These are phyloP conservation scores for Intubia oerlemansii DNA, from an alignment of 2,329 filamentous ascomycete genomes.

Conservation along the genomic window DNA sequence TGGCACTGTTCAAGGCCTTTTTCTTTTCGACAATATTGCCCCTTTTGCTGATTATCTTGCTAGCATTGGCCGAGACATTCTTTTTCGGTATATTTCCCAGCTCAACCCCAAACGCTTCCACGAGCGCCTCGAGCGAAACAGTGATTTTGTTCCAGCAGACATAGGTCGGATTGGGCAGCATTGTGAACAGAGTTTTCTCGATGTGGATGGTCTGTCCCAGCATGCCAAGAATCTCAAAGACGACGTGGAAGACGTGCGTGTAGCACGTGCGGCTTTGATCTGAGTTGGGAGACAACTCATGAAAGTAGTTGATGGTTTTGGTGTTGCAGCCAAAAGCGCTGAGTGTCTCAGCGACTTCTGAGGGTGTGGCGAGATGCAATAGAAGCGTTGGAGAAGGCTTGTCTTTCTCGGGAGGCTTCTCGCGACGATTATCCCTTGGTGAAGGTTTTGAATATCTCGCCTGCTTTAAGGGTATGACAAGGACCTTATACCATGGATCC, in stretches of 20 bases:
- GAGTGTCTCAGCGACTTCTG: slow-evolving; percentile 29
- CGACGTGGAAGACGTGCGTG: slow-evolving; percentile 29
- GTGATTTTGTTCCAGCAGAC: slow-evolving; percentile 28
- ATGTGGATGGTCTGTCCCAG: slow-evolving; percentile 28
- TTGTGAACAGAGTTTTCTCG: slow-evolving; percentile 25
- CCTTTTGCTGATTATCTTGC: too few relatives aligned
- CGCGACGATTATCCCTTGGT: too few relatives aligned
- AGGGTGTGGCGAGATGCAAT: slow-evolving; percentile 25
- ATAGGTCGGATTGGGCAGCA: slow-evolving; percentile 33
- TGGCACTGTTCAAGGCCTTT: too few relatives aligned
- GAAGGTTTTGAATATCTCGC: too few relatives aligned
- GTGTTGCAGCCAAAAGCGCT: slow-evolving; percentile 32
- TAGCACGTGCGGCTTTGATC: slow-evolving; percentile 19
- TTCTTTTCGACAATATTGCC: background rate
- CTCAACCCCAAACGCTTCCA: too few relatives aligned
- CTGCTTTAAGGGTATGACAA: slow-evolving; percentile 12
- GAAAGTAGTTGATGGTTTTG: slow-evolving; percentile 25
- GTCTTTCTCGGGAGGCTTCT: slow-evolving; percentile 19
- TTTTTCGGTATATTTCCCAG: too few relatives aligned
- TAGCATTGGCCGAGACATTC: too few relatives aligned
- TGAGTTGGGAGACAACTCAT: too few relatives aligned
- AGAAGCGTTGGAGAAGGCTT: slow-evolving; percentile 19
- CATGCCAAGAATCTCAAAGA: slow-evolving; percentile 38
- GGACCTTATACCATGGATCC: too few relatives aligned
- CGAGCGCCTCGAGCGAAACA: slow-evolving; percentile 22